Evolutionary conservation across 1,139 yeast species (phyloP).

Genomic region (Kluyveromyces sp.): DNA sequence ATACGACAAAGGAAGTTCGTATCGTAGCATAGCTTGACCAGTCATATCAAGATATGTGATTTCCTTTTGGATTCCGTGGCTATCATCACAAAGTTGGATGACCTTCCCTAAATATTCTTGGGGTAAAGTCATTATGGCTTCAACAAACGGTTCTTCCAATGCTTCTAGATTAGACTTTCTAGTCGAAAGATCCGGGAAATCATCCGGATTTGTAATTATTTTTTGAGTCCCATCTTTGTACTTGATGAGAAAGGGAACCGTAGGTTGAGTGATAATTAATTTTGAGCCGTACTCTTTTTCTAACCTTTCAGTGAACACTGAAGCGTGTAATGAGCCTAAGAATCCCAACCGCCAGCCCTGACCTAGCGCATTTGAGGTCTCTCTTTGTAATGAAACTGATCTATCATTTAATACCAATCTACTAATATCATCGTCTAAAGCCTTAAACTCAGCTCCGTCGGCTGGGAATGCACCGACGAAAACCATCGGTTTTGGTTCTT

Average conservation of each 20-base stretch:
- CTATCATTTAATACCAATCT: constrained; percentile 86
- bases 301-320: constrained; percentile 84
- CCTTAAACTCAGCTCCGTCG: constrained; percentile 84
- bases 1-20: constrained; percentile 78
- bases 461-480: constrained; percentile 98
- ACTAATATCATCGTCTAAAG: constrained; percentile 81
- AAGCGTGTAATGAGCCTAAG: constrained; percentile 88
- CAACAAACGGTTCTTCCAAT: constrained; percentile 83
- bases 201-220: constrained; percentile 81
- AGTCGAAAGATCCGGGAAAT: constrained; percentile 61
- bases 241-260: constrained; percentile 80
- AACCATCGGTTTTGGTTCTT: constrained; percentile 96
- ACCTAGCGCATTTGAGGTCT: constrained; percentile 89
- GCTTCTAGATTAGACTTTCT: constrained; percentile 41
- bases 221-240: constrained; percentile 56
- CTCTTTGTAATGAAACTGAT: constrained; percentile 81
- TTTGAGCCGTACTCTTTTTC: constrained; percentile 93
- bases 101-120: constrained; percentile 82
- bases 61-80: constrained; percentile 77
- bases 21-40: constrained; percentile 75
- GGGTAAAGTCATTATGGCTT: constrained; percentile 86
- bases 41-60: constrained; percentile 62
- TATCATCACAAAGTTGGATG: constrained; percentile 75
- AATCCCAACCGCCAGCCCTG: constrained; percentile 98
- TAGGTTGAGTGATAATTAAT: constrained; percentile 88